Percentiles rank a stretch among this genome's conserved stretches.
Conservation (phyloP, 352 stramenopile genomes). For the Hyaloperonospora brassicae region DNA sequence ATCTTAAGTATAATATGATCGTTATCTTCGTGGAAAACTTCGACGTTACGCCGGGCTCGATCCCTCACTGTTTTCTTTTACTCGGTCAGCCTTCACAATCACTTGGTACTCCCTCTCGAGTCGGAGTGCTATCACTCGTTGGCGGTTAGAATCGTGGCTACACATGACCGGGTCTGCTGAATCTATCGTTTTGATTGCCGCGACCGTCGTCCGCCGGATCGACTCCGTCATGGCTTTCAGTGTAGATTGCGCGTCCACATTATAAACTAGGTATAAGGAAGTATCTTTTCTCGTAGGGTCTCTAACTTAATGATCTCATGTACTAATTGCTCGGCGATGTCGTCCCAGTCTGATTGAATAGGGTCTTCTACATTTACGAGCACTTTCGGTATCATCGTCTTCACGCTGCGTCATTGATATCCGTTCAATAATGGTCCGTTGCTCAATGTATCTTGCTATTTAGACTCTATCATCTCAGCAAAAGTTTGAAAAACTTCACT, state of each 20-base stretch:
- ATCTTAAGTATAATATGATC: too few relatives aligned
- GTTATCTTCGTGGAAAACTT: neutral
- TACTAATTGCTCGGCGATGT: too few relatives aligned
- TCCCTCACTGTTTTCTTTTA: neutral
- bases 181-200: neutral
- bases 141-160: neutral
- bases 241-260: neutral
- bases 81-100: slow-evolving; percentile 1
- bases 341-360: neutral
- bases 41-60: neutral
- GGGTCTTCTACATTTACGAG: neutral
- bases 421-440: neutral
- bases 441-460: neutral
- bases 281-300: neutral
- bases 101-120: slow-evolving; percentile 6
- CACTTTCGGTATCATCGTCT: neutral
- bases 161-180: neutral
- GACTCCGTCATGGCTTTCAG: slow-evolving; percentile 1
- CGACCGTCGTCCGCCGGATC: too few relatives aligned
- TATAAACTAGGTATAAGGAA: neutral
- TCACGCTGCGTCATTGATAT: neutral
- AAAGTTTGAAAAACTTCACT: neutral
- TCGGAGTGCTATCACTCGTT: slow-evolving; percentile 1
- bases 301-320: neutral
- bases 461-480: neutral